phyloP scores from a whole-genome alignment of 495 filamentous ascomycete species.

The Neurospora intermedia region DNA sequence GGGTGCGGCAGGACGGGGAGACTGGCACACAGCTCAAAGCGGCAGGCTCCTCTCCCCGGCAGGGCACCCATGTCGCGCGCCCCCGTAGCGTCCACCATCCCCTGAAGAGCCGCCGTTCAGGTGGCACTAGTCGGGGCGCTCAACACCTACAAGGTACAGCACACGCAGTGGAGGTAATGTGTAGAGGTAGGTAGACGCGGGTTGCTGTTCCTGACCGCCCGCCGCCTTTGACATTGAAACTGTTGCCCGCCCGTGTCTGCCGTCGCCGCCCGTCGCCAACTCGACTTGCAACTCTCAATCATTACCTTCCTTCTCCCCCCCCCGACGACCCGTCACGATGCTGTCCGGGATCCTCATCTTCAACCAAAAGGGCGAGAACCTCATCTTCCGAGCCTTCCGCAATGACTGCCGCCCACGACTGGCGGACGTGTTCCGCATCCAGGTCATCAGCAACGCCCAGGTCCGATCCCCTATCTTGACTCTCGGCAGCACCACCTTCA shows the following conservation, averaged over 20 bases:
- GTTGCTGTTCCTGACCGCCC: no score
- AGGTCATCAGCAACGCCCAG: slow-evolving; percentile 97
- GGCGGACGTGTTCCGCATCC: slow-evolving; percentile 98
- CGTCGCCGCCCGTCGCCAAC: neutral
- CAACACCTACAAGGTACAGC: no score
- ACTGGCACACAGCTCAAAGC: no score
- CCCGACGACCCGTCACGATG: slow-evolving; percentile 45
- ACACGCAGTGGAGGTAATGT: no score
- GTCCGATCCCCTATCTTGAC: slow-evolving; percentile 97
- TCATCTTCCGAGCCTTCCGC: slow-evolving; percentile 97
- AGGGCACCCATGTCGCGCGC: no score
- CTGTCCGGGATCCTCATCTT: slow-evolving; percentile 94
- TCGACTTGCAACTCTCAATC: neutral
- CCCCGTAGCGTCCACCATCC: neutral
- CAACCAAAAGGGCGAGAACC: slow-evolving; percentile 99
- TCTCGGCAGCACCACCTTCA: slow-evolving; percentile 94
- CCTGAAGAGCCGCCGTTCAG: neutral
- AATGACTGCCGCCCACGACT: slow-evolving; percentile 94
- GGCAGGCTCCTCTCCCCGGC: no score
- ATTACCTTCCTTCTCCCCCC: neutral
- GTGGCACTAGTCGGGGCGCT: neutral
- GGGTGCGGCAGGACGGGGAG: no score
- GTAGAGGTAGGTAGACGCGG: no score
- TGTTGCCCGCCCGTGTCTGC: neutral
- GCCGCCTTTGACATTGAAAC: neutral